phyloP scores from a whole-genome alignment of 768 basidiomycete genomes.

The Termitomyces titanicus region DNA sequence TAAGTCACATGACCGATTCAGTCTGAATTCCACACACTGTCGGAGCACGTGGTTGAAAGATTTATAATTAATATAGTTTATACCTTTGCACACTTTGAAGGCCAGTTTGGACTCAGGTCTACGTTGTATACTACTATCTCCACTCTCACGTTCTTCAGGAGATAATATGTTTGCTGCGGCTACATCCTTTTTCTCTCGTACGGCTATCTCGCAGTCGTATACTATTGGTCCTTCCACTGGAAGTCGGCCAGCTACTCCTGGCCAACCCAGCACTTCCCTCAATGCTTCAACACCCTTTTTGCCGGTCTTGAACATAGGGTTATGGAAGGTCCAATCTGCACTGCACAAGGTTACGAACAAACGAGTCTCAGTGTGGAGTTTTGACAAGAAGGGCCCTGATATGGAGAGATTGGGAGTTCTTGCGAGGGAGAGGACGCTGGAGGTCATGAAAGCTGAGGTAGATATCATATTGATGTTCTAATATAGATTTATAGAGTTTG shows the following conservation, averaged over 20 bases:
- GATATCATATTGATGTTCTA: constrained; percentile 16
- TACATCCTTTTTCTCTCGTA: constrained; percentile 77
- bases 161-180: constrained; percentile 72
- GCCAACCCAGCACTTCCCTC: constrained; percentile 25
- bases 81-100: too few relatives aligned
- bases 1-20: too few relatives aligned
- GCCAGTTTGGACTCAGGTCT: background rate
- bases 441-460: constrained; percentile 91
- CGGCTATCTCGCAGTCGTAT: constrained; percentile 79
- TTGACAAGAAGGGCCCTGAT: constrained; percentile 78
- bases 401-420: constrained; percentile 63
- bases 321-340: constrained; percentile 88
- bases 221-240: constrained; percentile 48
- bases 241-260: constrained; percentile 50
- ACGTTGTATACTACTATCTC: background rate
- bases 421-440: constrained; percentile 72
- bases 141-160: background rate
- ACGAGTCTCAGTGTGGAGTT: constrained; percentile 88
- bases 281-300: constrained; percentile 39
- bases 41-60: constrained; percentile 7
- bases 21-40: too few relatives aligned
- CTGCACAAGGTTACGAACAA: constrained; percentile 88
- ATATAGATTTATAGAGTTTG: constrained; percentile 4
- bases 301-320: constrained; percentile 66
- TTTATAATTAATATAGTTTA: too few relatives aligned